Percentiles rank a stretch among this genome's conserved stretches.
Conservation (phyloP, 805 yeast genomes). For the Suhomyces prunicola region DNA sequence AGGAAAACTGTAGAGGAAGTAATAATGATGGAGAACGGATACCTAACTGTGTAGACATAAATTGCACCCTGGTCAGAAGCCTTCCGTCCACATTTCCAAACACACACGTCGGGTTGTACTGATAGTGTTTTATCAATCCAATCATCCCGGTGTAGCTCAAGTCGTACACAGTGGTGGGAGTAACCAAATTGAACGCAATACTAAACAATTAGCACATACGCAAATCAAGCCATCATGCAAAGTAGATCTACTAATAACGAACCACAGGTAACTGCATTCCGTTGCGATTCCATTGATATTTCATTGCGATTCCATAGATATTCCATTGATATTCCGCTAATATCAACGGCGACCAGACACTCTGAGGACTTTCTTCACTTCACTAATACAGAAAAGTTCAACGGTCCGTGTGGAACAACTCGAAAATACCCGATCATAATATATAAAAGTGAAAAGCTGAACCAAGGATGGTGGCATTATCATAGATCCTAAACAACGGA, state of each 20-base stretch:
- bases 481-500: slow-evolving; percentile 21
- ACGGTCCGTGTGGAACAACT: neutral
- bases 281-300: too few species aligned
- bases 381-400: too few species aligned
- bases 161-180: neutral
- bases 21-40: neutral
- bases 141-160: neutral
- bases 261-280: neutral
- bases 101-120: neutral
- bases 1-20: too few species aligned
- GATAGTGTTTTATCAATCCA: neutral
- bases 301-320: too few species aligned
- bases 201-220: neutral
- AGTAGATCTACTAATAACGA: neutral
- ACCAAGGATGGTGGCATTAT: slow-evolving; percentile 17
- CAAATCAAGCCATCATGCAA: neutral
- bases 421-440: neutral
- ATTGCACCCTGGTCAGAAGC: too few species aligned
- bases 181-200: too few species aligned
- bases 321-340: too few species aligned
- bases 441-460: too few species aligned
- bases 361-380: neutral
- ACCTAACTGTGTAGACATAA: neutral
- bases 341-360: neutral
- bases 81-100: too few species aligned